Conservation (phyloP, 2,329 filamentous ascomycete species). For the Cytospora mali region DNA sequence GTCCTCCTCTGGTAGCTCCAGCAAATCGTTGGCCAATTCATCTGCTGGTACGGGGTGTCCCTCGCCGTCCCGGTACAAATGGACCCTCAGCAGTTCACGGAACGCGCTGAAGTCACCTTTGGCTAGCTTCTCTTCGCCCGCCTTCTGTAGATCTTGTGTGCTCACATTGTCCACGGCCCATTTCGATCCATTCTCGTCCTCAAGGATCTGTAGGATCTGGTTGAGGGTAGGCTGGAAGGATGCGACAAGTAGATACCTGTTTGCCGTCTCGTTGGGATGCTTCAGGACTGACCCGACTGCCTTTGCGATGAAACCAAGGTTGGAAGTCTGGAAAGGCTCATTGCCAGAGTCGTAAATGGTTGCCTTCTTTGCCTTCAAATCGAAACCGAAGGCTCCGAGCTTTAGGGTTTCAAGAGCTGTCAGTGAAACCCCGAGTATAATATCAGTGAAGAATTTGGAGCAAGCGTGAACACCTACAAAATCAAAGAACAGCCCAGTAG, state of each 20-base stretch:
- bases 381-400: slow-evolving; percentile 54
- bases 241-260: slow-evolving; percentile 59
- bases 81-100: slow-evolving; percentile 34
- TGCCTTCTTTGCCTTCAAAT: slow-evolving; percentile 50
- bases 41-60: slow-evolving; percentile 33
- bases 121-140: slow-evolving; percentile 45
- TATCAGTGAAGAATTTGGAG: not conserved
- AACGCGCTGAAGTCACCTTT: slow-evolving; percentile 43
- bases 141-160: slow-evolving; percentile 40
- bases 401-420: slow-evolving; percentile 45
- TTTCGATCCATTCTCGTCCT: slow-evolving; percentile 54
- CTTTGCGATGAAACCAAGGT: slow-evolving; percentile 52
- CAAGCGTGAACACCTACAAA: slow-evolving; percentile 50
- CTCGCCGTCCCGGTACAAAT: slow-evolving; percentile 42
- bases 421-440: not conserved
- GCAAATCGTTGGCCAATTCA: slow-evolving; percentile 34
- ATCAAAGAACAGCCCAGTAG: slow-evolving; percentile 64
- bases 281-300: slow-evolving; percentile 55
- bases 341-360: slow-evolving; percentile 61
- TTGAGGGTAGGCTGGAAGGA: slow-evolving; percentile 62
- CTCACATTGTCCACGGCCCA: slow-evolving; percentile 49
- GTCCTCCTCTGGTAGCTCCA: slow-evolving; percentile 32
- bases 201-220: slow-evolving; percentile 54
- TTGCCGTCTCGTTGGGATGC: slow-evolving; percentile 54
- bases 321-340: slow-evolving; percentile 53